phyloP scores from a whole-genome alignment of 306 rosid genomes.

The Pterocarpus macrocarpus region DNA sequence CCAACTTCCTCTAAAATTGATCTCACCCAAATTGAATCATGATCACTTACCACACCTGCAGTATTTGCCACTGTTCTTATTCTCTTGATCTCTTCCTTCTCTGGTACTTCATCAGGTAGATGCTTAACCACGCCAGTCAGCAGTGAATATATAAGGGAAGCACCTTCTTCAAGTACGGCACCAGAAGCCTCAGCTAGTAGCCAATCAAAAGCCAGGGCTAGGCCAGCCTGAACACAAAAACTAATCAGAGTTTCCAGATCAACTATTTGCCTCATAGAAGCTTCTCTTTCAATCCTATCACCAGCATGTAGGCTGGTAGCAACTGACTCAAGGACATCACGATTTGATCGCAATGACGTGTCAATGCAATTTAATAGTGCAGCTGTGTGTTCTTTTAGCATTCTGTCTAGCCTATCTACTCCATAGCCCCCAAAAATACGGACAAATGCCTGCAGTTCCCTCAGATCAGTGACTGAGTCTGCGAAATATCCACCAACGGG shows the following conservation, averaged over 20 bases:
- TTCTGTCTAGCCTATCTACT: conserved; percentile 88
- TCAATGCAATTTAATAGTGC: conserved; percentile 98
- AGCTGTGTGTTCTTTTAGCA: conserved; percentile 98
- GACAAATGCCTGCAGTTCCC: conserved; percentile 88
- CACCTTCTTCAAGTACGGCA: conserved; percentile 85
- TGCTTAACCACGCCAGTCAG: conserved; percentile 81
- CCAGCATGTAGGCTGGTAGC: conserved; percentile 90
- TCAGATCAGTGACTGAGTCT: conserved; percentile 91
- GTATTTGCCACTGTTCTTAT: conserved; percentile 86
- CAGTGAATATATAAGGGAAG: conserved; percentile 87
- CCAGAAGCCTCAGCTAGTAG: conserved; percentile 93
- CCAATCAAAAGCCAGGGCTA: conserved; percentile 87
- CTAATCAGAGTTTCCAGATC: conserved; percentile 90
- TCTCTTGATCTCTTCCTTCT: conserved; percentile 80
- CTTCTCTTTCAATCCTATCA: conserved; percentile 88
- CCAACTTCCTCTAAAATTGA: conserved; percentile 93
- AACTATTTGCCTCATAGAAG: conserved; percentile 84
- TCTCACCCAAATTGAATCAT: conserved; percentile 93
- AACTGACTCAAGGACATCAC: conserved; percentile 85
- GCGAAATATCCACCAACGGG: conserved; percentile 99
- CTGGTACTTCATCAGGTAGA: conserved; percentile 86
- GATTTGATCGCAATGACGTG: conserved; percentile 88
- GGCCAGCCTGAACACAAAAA: conserved; percentile 93
- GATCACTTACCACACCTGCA: conserved; percentile 73
- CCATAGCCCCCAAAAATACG: conserved; percentile 97